Conservation (phyloP, 257 asterid species). For the Paulownia fortunei region DNA sequence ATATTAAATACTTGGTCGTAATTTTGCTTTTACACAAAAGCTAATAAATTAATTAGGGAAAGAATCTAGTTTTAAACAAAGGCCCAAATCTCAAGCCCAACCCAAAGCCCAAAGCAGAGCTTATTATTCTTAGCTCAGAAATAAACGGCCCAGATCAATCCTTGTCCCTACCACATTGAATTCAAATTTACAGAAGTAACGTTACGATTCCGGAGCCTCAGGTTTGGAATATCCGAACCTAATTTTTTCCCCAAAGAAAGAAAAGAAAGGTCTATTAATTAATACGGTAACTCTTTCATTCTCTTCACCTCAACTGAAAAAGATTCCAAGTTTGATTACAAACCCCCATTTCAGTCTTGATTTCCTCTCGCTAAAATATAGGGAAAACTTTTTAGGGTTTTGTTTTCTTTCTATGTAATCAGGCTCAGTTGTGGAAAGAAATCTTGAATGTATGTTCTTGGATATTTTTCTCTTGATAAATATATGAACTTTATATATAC, state of each 20-base stretch:
- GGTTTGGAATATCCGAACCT: conserved; percentile 49
- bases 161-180: conserved; percentile 54
- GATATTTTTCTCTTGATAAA: conserved; percentile 30
- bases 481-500: neutral
- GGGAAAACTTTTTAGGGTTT: conserved; percentile 41
- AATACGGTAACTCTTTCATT: neutral
- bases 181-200: conserved; percentile 54
- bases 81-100: conserved; percentile 31
- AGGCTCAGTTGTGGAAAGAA: conserved; percentile 42
- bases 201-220: conserved; percentile 53
- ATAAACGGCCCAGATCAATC: conserved; percentile 40
- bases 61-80: conserved; percentile 7
- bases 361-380: conserved; percentile 27
- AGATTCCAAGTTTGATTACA: conserved; percentile 37
- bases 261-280: conserved; percentile 15
- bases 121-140: neutral
- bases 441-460: conserved; percentile 50
- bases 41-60: neutral
- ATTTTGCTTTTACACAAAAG: neutral
- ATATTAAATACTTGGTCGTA: neutral
- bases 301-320: conserved; percentile 31
- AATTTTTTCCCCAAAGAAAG: neutral
- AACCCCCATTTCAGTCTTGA: conserved; percentile 34
- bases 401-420: conserved; percentile 33
- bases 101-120: conserved; percentile 17